Percentiles rank a stretch among this genome's conserved stretches.
Conservation (phyloP, 441 rosid species). For the Isatis lusitanica region DNA sequence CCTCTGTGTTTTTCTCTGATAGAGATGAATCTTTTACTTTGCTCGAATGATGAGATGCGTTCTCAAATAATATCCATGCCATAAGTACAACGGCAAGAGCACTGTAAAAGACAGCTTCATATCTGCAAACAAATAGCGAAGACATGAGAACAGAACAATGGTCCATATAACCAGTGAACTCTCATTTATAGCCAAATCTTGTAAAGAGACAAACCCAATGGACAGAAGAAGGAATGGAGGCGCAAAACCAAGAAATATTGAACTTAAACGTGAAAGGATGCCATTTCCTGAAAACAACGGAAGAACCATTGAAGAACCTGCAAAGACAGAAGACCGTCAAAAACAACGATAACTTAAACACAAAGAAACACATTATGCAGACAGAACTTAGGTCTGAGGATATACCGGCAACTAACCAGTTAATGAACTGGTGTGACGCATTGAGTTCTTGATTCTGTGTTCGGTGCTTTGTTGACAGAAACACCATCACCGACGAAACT, state of each 20-base stretch:
- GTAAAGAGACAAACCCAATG: conserved; percentile 63
- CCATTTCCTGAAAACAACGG: conserved; percentile 78
- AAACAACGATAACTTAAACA: neutral
- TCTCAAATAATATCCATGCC: conserved; percentile 90
- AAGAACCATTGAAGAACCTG: conserved; percentile 81
- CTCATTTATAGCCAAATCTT: neutral
- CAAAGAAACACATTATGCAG: conserved; percentile 5
- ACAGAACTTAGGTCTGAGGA: conserved; percentile 15
- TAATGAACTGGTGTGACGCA: conserved; percentile 72
- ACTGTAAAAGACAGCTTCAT: conserved; percentile 93
- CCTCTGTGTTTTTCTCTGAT: conserved; percentile 43
- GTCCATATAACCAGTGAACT: conserved; percentile 14
- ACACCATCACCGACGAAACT: conserved; percentile 76
- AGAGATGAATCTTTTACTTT: conserved; percentile 44
- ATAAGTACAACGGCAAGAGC: conserved; percentile 77
- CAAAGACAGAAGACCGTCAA: conserved; percentile 26
- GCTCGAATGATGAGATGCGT: conserved; percentile 54
- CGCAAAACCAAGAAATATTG: conserved; percentile 90
- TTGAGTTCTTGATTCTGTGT: conserved; percentile 86
- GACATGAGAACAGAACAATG: conserved; percentile 25
- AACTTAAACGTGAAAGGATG: conserved; percentile 73
- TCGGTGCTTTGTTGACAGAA: conserved; percentile 81
- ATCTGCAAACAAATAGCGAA: conserved; percentile 50
- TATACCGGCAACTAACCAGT: conserved; percentile 83
- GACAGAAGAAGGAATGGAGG: conserved; percentile 92